These are phyloP conservation scores for Dianthus caryophyllus DNA, from an alignment of 148 eudicot genomes.

Conservation along the genomic window DNA sequence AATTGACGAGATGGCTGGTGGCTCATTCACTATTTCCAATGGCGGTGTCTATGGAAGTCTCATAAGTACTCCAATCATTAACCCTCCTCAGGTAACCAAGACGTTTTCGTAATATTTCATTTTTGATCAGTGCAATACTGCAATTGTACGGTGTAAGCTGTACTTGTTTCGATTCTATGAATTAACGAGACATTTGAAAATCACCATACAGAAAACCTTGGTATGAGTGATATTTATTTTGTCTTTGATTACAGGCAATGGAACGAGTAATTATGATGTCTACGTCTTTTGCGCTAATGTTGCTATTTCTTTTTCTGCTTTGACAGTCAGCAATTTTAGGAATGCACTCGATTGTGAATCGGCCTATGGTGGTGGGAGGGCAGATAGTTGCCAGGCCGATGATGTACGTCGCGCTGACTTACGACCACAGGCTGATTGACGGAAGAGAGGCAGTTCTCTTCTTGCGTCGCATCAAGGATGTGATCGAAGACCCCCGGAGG, in stretches of 20 bases:
- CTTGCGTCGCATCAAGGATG: slow-evolving; percentile 89
- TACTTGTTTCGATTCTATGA: not conserved
- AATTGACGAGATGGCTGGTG: slow-evolving; percentile 96
- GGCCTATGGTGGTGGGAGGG: slow-evolving; percentile 57
- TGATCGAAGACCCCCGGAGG: slow-evolving; percentile 94
- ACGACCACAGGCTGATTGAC: slow-evolving; percentile 94
- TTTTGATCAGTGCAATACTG: not conserved
- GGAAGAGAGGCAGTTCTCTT: slow-evolving; percentile 98
- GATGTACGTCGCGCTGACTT: slow-evolving; percentile 95
- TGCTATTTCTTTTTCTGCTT: not conserved
- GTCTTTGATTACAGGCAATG: no score
- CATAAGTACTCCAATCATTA: slow-evolving; percentile 90
- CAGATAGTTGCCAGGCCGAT: slow-evolving; percentile 79
- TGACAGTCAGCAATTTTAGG: slow-evolving; percentile 54
- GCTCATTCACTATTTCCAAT: slow-evolving; percentile 86
- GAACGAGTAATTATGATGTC: not conserved
- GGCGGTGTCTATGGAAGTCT: slow-evolving; percentile 99
- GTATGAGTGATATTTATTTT: no score
- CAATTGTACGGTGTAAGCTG: not conserved
- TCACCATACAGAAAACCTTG: no score
- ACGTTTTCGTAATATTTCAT: not conserved
- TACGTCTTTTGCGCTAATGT: not conserved
- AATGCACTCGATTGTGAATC: slow-evolving; percentile 50
- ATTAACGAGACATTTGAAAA: no score
- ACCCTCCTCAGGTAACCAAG: slow-evolving; percentile 80